A percentile compares a stretch with the other conserved stretches of the same genome.
These are phyloP conservation scores for Ormosia emarginata DNA, from an alignment of 306 rosid species.

Conservation along the genomic window DNA sequence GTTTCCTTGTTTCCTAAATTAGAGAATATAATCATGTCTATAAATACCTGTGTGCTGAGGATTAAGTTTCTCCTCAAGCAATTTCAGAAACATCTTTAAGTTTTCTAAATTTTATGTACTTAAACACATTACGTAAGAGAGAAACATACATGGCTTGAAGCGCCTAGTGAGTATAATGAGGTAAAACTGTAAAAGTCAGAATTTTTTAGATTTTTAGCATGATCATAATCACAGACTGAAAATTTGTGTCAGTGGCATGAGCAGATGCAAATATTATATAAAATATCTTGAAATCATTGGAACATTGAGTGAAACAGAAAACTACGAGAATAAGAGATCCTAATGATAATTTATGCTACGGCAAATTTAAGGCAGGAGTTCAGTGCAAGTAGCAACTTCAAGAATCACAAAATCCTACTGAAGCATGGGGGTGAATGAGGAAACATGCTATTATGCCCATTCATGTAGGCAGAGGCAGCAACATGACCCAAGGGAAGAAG, in stretches of 20 bases:
- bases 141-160: not conserved
- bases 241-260: not conserved
- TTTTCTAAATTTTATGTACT: no score
- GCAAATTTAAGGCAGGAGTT: not conserved
- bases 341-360: not conserved
- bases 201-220: not conserved
- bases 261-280: not conserved
- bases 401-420: not conserved
- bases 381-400: not conserved
- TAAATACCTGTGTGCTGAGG: no score
- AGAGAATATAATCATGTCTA: no score
- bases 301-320: not conserved
- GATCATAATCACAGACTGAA: not conserved
- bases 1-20: no score
- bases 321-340: not conserved
- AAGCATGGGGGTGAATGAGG: not conserved
- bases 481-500: not conserved
- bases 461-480: not conserved
- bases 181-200: no score
- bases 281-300: not conserved
- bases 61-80: no score
- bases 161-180: no score
- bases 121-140: no score
- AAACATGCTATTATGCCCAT: not conserved
- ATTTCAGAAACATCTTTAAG: no score